A percentile compares a stretch with the other conserved stretches of the same genome.
These are phyloP conservation scores for Candida saitoana DNA, from an alignment of 805 yeast species.

Conservation along the genomic window DNA sequence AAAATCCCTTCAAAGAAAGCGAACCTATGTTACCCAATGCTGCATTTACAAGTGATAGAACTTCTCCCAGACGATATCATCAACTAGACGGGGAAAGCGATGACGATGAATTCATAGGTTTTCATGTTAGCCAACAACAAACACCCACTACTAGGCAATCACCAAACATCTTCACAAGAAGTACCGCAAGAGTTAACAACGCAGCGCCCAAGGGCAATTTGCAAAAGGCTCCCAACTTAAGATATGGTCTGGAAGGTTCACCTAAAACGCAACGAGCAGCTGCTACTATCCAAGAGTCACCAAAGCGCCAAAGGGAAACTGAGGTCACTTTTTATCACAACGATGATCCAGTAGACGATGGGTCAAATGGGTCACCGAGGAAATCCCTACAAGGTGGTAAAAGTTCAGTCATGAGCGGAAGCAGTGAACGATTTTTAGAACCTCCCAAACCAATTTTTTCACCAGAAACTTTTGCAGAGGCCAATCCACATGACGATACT, in stretches of 20 bases:
- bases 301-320: conserved; percentile 50
- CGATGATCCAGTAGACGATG: conserved; percentile 20
- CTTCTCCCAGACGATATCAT: conserved; percentile 34
- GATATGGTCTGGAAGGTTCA: conserved; percentile 10
- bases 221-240: conserved; percentile 26
- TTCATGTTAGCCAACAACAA: conserved; percentile 25
- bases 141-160: conserved; percentile 26
- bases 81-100: conserved; percentile 17
- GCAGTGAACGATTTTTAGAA: conserved; percentile 50
- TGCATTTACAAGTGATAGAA: conserved; percentile 36
- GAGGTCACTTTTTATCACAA: conserved; percentile 45
- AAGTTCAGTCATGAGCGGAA: conserved; percentile 22
- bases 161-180: conserved; percentile 42
- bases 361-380: conserved; percentile 35
- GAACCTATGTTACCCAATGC: conserved; percentile 34
- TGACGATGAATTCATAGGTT: conserved; percentile 27
- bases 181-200: conserved; percentile 21
- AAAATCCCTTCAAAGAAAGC: conserved; percentile 30
- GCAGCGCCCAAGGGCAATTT: conserved; percentile 15
- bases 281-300: conserved; percentile 68
- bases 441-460: conserved; percentile 67
- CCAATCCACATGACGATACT: conserved; percentile 32
- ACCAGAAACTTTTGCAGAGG: conserved; percentile 60
- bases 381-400: conserved; percentile 23
- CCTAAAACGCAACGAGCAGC: conserved; percentile 56